phyloP scores from a whole-genome alignment of 2,329 filamentous ascomycete genomes.

The Colletotrichum spinosum region DNA sequence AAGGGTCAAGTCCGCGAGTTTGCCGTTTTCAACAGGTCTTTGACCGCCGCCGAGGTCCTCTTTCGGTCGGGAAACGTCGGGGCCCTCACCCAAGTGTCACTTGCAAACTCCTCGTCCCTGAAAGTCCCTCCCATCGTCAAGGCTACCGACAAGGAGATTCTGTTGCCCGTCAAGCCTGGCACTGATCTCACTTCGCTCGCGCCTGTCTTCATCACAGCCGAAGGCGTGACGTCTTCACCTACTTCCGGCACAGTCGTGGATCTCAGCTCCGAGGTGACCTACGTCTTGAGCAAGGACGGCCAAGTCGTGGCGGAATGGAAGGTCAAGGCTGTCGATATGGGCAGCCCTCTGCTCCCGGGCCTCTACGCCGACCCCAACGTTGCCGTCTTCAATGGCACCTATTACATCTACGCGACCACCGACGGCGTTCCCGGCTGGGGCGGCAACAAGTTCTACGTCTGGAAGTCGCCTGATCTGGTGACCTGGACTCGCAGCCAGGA shows the following conservation, averaged over 20 bases:
- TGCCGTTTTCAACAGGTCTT: constrained; percentile 40
- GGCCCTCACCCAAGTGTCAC: constrained; percentile 31
- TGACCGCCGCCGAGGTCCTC: constrained; percentile 38
- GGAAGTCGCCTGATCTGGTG: constrained; percentile 57
- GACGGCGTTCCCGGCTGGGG: constrained; percentile 59
- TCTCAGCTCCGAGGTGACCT: constrained; percentile 35
- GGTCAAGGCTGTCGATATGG: constrained; percentile 38
- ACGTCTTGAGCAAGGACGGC: constrained; percentile 34
- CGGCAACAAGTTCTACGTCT: constrained; percentile 59
- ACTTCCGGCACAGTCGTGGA: constrained; percentile 38
- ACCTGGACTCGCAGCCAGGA: constrained; percentile 53
- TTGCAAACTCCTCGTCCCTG: constrained; percentile 32
- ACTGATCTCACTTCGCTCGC: constrained; percentile 38
- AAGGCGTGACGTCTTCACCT: constrained; percentile 38
- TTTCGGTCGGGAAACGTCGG: constrained; percentile 30
- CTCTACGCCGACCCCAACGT: constrained; percentile 61
- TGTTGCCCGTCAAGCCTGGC: constrained; percentile 39
- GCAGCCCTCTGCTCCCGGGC: constrained; percentile 51
- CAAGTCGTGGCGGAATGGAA: constrained; percentile 30
- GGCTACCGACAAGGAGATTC: constrained; percentile 30
- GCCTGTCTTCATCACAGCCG: constrained; percentile 38
- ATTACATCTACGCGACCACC: constrained; percentile 61
- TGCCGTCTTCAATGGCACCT: constrained; percentile 54
- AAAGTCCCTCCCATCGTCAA: constrained; percentile 39
- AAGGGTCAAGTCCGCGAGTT: constrained; percentile 41